Evolutionary conservation across 2,329 filamentous ascomycete genomes (phyloP), one percentile per base, ranked within the genome.

Genomic region (Fusarium camptoceras): DNA sequence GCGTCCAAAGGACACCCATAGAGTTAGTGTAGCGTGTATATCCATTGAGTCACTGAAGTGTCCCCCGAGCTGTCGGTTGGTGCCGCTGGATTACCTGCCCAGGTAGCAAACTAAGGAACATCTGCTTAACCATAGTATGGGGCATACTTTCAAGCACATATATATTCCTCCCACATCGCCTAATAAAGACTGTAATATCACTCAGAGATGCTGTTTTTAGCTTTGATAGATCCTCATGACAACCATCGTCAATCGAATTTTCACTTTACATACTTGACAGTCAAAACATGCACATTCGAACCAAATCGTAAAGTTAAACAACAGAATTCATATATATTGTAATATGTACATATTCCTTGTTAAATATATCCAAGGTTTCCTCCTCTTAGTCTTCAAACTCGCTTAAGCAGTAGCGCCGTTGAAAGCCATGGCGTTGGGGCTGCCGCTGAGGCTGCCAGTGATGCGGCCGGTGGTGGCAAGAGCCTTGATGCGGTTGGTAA

Each of bases 391-490:
- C 10, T 37, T 37, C 24, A 25, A 10, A 28, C 3, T 18, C 31
- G 34, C 34, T 53, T 42, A 53, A 53, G 49, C 34, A 10, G 47
- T 34, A 14, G 49, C 49, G 27, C 83, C 83, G 74, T 87, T 86
- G 79, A 83, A 86, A 41, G 80, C 80, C 59, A 86, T 74, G 44
- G 80, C 72, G 78, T 86, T 86, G 64, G 78, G 77, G 64, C 81
- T 83, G 55, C 81, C 77, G 48, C 65, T 77, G 3, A 83, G 73
- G 59, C 66, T 73, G 44, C 78, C 78, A 41, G 80, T 78, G 66
- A 84, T 59, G 24, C 76, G 76, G 56, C 79, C 79, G 70, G 80
- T 79, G 48, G 79, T 81, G 12, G 79, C 77, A 43, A 86, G 79
- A 37, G 80, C 73, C 73, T 80, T 78, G 61, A 87, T 81, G 41